Base-by-base conservation (phyloP, 2,329 filamentous ascomycete species). In the Chalaropsis ovoidea region DNA sequence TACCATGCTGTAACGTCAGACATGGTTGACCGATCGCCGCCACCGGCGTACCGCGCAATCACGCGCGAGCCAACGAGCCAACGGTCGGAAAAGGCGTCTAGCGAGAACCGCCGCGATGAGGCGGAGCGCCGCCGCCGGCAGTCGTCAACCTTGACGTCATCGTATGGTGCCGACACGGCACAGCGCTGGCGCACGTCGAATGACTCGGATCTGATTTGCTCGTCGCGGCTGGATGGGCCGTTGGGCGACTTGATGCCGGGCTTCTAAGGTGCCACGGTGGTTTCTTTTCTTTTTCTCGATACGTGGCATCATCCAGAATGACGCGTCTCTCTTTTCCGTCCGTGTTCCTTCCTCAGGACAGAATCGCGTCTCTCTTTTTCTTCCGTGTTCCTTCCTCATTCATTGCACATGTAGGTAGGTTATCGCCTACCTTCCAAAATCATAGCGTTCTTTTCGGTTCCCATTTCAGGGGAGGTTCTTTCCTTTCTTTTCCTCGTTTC, bases 211-310 rank as follows among this genome's bases (percentile, higher is more conserved):
- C 15, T 58, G 42, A 35, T 64, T 22, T 64, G 63, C 27, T 43
- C 47, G 17, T 64, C 63, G 17, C 52, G 63, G 17, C 61, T 67
- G 41, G 58, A 65, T 31, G 66, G 66, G 11, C 66, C 66, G 10
- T 42, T 67, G 49, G 66, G 66, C 3, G 63, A 67, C 52, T 54
- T 62, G 27, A 67, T 67, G 66, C 66, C 66, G 8, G 66, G 56
- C 27, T 65, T 65, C 10, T 65, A 58, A 63, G n/a, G 15, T 10
- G 17, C 11, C 22, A 27, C 22, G 19, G 15, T 52, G 5, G 8
- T 39, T 10, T 3, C 8, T 3, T 39, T 39, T 7, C 1, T 39
- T 10, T 10, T 39, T 39, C 8, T 10, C 8, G 35, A 39, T 39
- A 39, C 35, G 35, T 39, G 35, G 35, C 35, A 8, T 39, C n/a